Evolutionary conservation across 2,329 filamentous ascomycete species (phyloP), one percentile per base, ranked within the genome.

Genomic region (Claviceps lovelessii): DNA sequence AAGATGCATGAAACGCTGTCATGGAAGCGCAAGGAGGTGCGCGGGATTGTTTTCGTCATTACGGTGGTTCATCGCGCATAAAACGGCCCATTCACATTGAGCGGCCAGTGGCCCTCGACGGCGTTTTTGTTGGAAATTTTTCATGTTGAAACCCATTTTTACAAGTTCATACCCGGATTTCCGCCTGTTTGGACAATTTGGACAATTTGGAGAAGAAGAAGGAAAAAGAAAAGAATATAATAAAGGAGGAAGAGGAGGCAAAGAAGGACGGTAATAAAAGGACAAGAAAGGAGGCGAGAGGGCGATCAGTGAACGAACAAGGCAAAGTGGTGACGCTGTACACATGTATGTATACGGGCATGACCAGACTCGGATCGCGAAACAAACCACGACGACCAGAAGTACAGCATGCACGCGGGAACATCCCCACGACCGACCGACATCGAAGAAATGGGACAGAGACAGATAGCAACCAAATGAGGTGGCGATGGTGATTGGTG

Each of bases 121-220:
- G 50, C 45, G 50, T 49, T 35, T 48, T 48, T 29, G 33, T 49
- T 17, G 33, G 33, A 33, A 31, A 33, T 48, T 49, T 48, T 49
- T 45, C 5, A 41, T 7, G 29, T 46, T 51, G 42, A 44, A 44
- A 31, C 39, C 29, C 6, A 23, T 23, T 23, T 23, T 39, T 13
- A 39, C 50, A 53, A 37, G 42, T 41, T n/a, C 39, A 55, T 53
- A 50, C 54, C 19, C 49, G 33, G 31, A 46, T 45, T 33, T 33
- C 48, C 13, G 31, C 49, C 41, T 47, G 17, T 31, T n/a, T 53
- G 39, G 46, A 56, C 41, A n/a, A n/a, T 47, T 51, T 37, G 39
- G 47, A 29, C 45, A 46, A 29, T 1, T 17, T 29, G 7, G 15
- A 4, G 5, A 33, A 33, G n/a, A 47, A n/a, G 5, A 33, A n/a